Conservation (phyloP, 352 stramenopile species). For the Phytophthora aleatoria region DNA sequence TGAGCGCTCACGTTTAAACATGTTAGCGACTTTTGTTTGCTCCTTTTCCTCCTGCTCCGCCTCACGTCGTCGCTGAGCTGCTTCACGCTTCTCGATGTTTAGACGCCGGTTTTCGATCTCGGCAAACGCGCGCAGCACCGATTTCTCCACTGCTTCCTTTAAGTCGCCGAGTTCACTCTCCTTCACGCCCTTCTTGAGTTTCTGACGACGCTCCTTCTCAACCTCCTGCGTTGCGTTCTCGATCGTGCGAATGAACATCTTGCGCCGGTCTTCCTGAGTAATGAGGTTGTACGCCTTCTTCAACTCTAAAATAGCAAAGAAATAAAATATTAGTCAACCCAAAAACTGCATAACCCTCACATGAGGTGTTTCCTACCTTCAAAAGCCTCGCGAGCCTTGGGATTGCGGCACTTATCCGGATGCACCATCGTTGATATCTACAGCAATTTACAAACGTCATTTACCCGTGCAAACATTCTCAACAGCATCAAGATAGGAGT, state of each 20-base stretch:
- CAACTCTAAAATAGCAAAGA: constrained; percentile 52
- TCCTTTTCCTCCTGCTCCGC: constrained; percentile 79
- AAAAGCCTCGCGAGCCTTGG: constrained; percentile 82
- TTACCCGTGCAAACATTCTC: too few species aligned
- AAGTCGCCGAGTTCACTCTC: constrained; percentile 68
- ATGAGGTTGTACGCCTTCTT: constrained; percentile 89
- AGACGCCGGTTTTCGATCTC: constrained; percentile 80
- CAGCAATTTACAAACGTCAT: not conserved
- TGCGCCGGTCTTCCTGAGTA: constrained; percentile 84
- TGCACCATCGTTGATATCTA: constrained; percentile 90
- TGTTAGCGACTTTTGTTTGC: constrained; percentile 62
- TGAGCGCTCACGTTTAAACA: constrained; percentile 76
- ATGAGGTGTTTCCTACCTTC: constrained; percentile 56
- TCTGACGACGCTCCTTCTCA: constrained; percentile 71
- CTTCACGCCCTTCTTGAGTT: constrained; percentile 86
- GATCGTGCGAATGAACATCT: constrained; percentile 80
- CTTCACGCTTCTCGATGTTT: constrained; percentile 81
- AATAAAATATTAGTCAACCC: constrained; percentile 1
- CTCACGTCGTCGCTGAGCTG: constrained; percentile 66
- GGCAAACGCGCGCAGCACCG: constrained; percentile 81
- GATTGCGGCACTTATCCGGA: constrained; percentile 81
- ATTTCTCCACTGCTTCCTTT: constrained; percentile 71
- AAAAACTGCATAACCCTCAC: not conserved
- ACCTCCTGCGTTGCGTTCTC: constrained; percentile 70
- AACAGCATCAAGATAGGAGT: too few species aligned